Evolutionary conservation across 225 moss, liverwort and hornwort genomes (phyloP).

Genomic region (Marchantia polymorpha): DNA sequence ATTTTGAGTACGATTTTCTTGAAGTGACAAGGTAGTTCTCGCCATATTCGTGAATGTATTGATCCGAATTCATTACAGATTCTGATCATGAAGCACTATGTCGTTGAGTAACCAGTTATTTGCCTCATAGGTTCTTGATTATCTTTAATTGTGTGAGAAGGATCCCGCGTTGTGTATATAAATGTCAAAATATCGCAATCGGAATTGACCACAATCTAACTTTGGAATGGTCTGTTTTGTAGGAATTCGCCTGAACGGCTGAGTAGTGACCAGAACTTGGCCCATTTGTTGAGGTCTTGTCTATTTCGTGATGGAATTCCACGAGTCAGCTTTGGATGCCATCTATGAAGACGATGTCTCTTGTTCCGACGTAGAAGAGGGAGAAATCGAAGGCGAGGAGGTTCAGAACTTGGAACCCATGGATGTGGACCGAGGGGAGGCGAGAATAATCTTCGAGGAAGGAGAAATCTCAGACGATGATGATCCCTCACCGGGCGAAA

Average conservation of each 20-base stretch:
- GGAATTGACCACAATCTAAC: too few species aligned
- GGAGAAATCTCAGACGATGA: conserved; percentile 18
- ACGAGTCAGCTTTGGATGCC: conserved; percentile 36
- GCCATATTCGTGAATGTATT: too few species aligned
- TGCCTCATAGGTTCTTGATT: too few species aligned
- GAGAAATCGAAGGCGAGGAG: conserved; percentile 31
- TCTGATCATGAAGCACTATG: too few species aligned
- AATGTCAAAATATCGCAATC: too few species aligned
- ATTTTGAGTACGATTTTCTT: too few species aligned
- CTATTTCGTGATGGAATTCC: conserved; percentile 18
- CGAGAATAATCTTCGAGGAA: background rate
- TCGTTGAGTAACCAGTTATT: too few species aligned
- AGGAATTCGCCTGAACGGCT: background rate
- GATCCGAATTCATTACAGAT: too few species aligned
- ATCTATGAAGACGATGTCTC: conserved; percentile 27
- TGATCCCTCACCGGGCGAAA: conserved; percentile 3
- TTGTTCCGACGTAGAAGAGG: conserved; percentile 31
- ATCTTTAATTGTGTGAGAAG: too few species aligned
- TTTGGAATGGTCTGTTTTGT: background rate
- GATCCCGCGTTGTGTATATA: too few species aligned
- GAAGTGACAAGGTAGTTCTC: too few species aligned
- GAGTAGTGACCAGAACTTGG: background rate
- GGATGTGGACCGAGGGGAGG: conserved; percentile 26
- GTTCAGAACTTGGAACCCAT: background rate
- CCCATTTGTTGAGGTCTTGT: background rate